Percentiles rank a stretch among this genome's conserved stretches.
phyloP scores from a whole-genome alignment of 495 filamentous ascomycete genomes.

The Penicillium parvum region DNA sequence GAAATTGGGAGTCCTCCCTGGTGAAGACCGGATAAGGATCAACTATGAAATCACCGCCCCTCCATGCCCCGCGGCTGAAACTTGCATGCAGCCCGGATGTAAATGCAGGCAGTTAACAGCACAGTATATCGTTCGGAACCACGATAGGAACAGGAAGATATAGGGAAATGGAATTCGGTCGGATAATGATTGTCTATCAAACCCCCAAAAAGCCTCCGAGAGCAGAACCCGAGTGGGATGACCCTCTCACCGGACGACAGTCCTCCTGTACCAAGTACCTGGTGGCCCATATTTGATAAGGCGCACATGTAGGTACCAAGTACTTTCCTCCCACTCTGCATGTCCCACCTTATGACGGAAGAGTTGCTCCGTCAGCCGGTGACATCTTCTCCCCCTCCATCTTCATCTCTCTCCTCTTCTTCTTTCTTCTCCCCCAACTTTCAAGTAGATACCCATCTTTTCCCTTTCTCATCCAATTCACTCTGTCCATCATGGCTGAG shows the following conservation, averaged over 20 bases:
- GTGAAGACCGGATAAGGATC: background rate
- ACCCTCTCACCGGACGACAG: slow-evolving; percentile 37
- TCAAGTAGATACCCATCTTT: slow-evolving; percentile 21
- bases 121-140: no score
- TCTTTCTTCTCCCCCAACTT: slow-evolving; percentile 10
- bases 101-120: background rate
- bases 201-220: slow-evolving; percentile 2
- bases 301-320: no score
- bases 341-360: slow-evolving; percentile 46
- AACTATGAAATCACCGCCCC: slow-evolving; percentile 25
- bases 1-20: background rate
- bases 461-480: slow-evolving; percentile 17
- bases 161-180: slow-evolving; percentile 9
- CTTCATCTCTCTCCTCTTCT: slow-evolving; percentile 10
- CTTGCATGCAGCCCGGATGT: slow-evolving; percentile 1
- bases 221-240: slow-evolving; percentile 28
- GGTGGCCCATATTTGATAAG: no score
- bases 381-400: slow-evolving; percentile 16
- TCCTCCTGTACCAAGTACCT: slow-evolving; percentile 37
- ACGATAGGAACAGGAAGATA: background rate
- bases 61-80: slow-evolving; percentile 35
- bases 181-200: slow-evolving; percentile 15
- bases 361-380: slow-evolving; percentile 42
- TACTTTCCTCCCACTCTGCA: background rate
- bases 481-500: slow-evolving; percentile 32